These are phyloP conservation scores for Allomyces macrogynus DNA, from an alignment of 192 early-diverging fungal species.

Conservation along the genomic window DNA sequence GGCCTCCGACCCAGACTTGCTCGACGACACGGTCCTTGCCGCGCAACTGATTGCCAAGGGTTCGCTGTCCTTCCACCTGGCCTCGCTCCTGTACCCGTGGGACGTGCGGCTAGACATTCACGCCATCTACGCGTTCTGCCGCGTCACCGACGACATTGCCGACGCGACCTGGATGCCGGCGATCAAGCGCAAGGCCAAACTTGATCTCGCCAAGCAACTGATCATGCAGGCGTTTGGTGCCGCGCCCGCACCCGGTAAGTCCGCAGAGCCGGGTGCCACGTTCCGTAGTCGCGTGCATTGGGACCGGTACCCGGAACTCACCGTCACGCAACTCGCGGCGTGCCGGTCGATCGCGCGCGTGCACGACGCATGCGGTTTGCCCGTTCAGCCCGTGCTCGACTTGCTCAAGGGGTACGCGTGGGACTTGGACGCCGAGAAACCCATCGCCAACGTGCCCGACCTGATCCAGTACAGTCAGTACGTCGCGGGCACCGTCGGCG, in stretches of 20 bases:
- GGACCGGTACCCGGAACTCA: background rate
- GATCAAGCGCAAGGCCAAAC: background rate
- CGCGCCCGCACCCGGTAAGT: background rate
- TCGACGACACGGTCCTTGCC: background rate
- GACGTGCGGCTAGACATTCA: slow-evolving; percentile 8
- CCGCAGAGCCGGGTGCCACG: background rate
- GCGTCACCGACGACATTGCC: slow-evolving; percentile 14
- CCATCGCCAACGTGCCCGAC: slow-evolving; percentile 6
- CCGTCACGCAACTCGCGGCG: background rate
- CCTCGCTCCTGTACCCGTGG: slow-evolving; percentile 8
- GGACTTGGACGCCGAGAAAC: slow-evolving; percentile 1
- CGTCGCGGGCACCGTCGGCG: slow-evolving; percentile 15
- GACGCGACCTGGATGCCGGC: slow-evolving; percentile 3
- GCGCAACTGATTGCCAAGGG: background rate
- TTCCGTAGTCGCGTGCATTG: background rate
- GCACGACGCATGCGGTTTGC: background rate
- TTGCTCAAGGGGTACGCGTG: background rate
- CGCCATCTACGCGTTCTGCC: slow-evolving; percentile 16
- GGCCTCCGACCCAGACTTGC: background rate
- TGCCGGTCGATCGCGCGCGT: background rate
- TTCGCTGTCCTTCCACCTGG: slow-evolving; percentile 11
- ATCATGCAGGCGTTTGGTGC: background rate
- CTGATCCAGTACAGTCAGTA: slow-evolving; percentile 8
- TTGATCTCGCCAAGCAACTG: background rate
- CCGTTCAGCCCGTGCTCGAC: background rate